Evolutionary conservation across 805 yeast species (phyloP).

Genomic region (Candida germanica): DNA sequence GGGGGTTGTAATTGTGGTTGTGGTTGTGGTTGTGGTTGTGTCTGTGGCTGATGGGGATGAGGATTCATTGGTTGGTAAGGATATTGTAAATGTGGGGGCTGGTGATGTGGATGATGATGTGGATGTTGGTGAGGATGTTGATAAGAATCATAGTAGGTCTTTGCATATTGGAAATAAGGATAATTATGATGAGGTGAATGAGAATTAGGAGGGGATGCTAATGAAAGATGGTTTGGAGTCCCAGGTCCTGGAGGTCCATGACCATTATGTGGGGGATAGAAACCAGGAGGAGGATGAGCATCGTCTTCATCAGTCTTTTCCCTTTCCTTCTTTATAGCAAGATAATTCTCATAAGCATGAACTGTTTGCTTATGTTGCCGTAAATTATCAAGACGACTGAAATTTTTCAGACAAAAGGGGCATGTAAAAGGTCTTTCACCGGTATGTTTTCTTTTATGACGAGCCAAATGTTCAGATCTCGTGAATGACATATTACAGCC

Average conservation of each 20-base stretch:
- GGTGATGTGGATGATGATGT: background rate
- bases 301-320: constrained; percentile 6
- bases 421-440: constrained; percentile 94
- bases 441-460: constrained; percentile 90
- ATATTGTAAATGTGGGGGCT: constrained; percentile 5
- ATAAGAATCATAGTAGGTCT: background rate
- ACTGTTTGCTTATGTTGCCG: constrained; percentile 87
- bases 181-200: constrained; percentile 19
- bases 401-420: constrained; percentile 73
- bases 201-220: constrained; percentile 28
- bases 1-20: constrained; percentile 5
- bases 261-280: background rate
- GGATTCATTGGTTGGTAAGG: no score
- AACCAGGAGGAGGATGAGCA: background rate
- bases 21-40: constrained; percentile 5
- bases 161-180: constrained; percentile 13
- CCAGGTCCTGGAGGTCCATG: constrained; percentile 6
- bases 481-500: constrained; percentile 88
- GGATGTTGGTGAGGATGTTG: constrained; percentile 1
- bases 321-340: constrained; percentile 13
- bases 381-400: constrained; percentile 81
- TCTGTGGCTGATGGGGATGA: constrained; percentile 6
- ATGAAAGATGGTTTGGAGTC: constrained; percentile 8
- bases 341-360: constrained; percentile 40
- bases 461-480: constrained; percentile 85